Evolutionary conservation across 371 early-diverging fungal species (phyloP), one percentile per base, ranked within the genome.

Genomic region (Amoeboradix gromovi): DNA sequence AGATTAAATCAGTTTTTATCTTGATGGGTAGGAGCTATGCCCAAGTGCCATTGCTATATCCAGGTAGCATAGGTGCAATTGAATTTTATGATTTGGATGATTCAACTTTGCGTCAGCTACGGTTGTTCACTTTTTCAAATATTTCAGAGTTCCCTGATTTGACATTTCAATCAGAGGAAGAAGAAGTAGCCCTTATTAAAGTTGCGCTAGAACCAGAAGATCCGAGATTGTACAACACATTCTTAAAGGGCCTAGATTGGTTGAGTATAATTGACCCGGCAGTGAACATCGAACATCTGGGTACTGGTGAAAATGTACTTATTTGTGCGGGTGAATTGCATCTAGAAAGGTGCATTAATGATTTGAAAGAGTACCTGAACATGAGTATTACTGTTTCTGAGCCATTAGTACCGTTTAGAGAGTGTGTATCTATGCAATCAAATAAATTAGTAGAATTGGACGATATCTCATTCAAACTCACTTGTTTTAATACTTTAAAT

Each of bases 331-430:
- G 98, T 68, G 98, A 96, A 78, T 78, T 98, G 31, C 96, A 98
- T 78, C 75, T 94, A 31, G 93, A 93, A 78, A 78, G 95, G 29
- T 96, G 96, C 73, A 75, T 98, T 69, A 87, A 86, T 31, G 98
- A 98, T 75, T 74, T 98, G 66, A 80, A 85, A 70, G 96, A 95
- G 22, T 96, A 87, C 77, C 92, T 94, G 0, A 86, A 86, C 74
- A 88, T 91, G 69, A 87, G 89, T 68, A 91, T 98, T 70, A 87
- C 87, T 70, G 93, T 86, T 12, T 91, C 92, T 2, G 82, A 83
- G 66, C 96, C 98, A 0, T 87, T 94, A 74, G 96, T 98, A 0
- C 96, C 96, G n/a, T 96, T 90, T 79, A 82, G 94, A 48, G 98
- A 98, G 77, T 88, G 90, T 0, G 85, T 94, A 68, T 84, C 85